Evolutionary conservation across 106 monocot species (phyloP).

Genomic region (Xerophyta viscosa): DNA sequence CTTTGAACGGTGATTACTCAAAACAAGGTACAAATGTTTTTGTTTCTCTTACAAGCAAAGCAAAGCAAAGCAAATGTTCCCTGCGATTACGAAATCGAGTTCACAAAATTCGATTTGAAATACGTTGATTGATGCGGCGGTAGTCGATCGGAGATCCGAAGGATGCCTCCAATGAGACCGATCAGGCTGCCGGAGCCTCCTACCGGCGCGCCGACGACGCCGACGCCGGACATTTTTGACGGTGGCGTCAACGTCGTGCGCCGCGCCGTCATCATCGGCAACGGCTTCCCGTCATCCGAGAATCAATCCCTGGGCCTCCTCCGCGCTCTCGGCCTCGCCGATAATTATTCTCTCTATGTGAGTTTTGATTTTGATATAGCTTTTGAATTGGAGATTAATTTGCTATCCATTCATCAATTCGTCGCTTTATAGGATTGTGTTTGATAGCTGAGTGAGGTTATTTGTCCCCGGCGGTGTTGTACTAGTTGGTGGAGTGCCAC

Average conservation of each 20-base stretch:
- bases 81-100: not conserved
- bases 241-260: slow-evolving; percentile 64
- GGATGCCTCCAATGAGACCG: slow-evolving; percentile 40
- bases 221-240: slow-evolving; percentile 92
- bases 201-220: slow-evolving; percentile 16
- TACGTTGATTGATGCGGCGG: not conserved
- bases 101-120: too few relatives aligned
- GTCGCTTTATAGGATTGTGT: not conserved
- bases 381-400: not conserved
- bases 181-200: slow-evolving; percentile 92
- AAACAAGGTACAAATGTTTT: too few relatives aligned
- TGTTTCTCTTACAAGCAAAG: not conserved
- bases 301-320: slow-evolving; percentile 87
- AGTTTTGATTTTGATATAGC: not conserved
- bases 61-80: not conserved
- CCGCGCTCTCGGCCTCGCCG: slow-evolving; percentile 77
- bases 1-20: too few relatives aligned
- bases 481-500: too few relatives aligned
- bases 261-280: slow-evolving; percentile 87
- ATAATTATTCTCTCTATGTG: slow-evolving; percentile 57
- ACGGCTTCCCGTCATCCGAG: slow-evolving; percentile 84
- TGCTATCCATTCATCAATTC: not conserved
- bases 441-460: too few relatives aligned
- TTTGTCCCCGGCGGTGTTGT: too few relatives aligned
- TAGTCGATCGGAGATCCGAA: not conserved